Percentiles rank a stretch among this genome's conserved stretches.
These are phyloP conservation scores for Fusarium duplospermum DNA, from an alignment of 2,329 filamentous ascomycete genomes.

Conservation along the genomic window DNA sequence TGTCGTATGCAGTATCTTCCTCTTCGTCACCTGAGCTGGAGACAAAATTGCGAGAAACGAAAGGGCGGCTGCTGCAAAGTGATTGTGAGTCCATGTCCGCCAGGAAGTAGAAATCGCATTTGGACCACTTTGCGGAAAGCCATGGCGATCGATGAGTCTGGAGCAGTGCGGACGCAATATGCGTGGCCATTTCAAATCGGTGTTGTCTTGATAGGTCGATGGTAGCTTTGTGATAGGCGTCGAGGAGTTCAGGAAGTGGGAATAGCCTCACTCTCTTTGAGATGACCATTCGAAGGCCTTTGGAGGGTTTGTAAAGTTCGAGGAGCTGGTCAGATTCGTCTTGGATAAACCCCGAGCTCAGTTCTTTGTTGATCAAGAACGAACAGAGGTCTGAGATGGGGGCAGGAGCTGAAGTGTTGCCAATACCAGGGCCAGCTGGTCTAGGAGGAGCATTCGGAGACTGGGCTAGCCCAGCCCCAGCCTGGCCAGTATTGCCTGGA, in stretches of 20 bases:
- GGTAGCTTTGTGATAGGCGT: not conserved
- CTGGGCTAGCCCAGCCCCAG: not conserved
- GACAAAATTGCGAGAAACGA: not conserved
- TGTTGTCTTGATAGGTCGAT: not conserved
- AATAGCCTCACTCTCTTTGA: not conserved
- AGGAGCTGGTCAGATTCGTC: not conserved
- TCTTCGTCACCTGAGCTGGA: not conserved
- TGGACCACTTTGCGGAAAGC: not conserved
- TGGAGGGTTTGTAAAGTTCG: not conserved
- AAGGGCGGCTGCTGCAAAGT: not conserved
- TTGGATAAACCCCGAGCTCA: not conserved
- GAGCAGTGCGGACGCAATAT: not conserved
- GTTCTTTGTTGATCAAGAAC: not conserved
- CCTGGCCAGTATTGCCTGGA: not conserved
- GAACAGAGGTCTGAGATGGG: not conserved
- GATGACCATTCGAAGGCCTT: not conserved
- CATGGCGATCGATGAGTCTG: not conserved
- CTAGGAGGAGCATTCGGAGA: not conserved
- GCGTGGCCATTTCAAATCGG: not conserved
- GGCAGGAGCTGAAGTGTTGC: not conserved
- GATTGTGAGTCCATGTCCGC: not conserved
- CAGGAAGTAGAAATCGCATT: not conserved
- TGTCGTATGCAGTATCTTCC: not conserved
- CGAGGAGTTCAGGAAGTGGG: not conserved
- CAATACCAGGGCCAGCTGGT: not conserved